A percentile compares a stretch with the other conserved stretches of the same genome.
phyloP scores from a whole-genome alignment of 768 basidiomycete species.

The Podaxis sp. region DNA sequence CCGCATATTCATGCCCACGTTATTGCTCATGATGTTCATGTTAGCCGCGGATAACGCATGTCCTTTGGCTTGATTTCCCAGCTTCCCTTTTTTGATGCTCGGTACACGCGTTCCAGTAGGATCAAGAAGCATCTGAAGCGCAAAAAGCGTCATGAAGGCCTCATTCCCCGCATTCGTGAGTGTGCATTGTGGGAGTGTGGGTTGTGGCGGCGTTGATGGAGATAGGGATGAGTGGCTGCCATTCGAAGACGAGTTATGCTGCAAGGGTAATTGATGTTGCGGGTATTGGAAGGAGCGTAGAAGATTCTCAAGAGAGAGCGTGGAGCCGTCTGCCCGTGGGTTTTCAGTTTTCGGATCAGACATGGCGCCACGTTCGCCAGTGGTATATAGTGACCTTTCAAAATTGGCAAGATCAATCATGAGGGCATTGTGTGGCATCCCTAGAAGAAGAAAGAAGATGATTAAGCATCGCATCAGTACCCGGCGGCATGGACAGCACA shows the following conservation, averaged over 20 bases:
- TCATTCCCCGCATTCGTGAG: constrained; percentile 82
- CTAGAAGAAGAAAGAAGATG: constrained; percentile 31
- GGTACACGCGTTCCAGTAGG: constrained; percentile 42
- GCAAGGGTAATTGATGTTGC: not conserved
- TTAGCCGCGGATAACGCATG: constrained; percentile 4
- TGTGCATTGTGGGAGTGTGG: constrained; percentile 36
- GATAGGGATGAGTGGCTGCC: constrained; percentile 15
- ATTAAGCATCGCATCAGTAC: constrained; percentile 1
- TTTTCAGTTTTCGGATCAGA: constrained; percentile 55
- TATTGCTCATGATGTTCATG: constrained; percentile 10
- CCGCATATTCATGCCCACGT: constrained; percentile 4
- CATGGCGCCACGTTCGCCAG: constrained; percentile 60
- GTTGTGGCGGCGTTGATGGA: constrained; percentile 12
- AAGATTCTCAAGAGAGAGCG: constrained; percentile 61
- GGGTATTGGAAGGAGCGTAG: constrained; percentile 43
- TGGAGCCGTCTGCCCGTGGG: constrained; percentile 47
- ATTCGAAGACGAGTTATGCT: constrained; percentile 5
- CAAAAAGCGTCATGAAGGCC: constrained; percentile 66
- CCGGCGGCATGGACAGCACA: constrained; percentile 1
- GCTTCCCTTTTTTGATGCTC: constrained; percentile 27
- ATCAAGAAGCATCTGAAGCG: constrained; percentile 67
- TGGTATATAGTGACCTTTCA: constrained; percentile 60
- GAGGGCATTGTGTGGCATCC: constrained; percentile 72
- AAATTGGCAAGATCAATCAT: constrained; percentile 61
- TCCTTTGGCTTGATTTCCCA: constrained; percentile 9